phyloP scores from a whole-genome alignment of 345 rosid species.

The Cardamine chenopodiifolia region DNA sequence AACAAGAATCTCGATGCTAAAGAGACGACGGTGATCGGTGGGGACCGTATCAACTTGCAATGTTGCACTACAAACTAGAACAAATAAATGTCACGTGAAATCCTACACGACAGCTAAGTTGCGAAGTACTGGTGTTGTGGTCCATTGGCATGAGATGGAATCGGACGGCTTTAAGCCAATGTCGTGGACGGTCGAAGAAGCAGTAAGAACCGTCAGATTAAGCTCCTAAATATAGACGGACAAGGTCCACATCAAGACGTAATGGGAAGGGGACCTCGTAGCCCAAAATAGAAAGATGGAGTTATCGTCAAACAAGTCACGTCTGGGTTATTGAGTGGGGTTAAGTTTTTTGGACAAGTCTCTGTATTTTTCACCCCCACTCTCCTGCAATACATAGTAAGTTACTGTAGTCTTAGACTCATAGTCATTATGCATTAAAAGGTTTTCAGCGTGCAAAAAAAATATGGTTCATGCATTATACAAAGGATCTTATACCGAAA shows the following conservation, averaged over 20 bases:
- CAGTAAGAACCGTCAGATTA: slow-evolving; percentile 31
- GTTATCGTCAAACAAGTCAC: slow-evolving; percentile 38
- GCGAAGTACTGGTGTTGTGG: slow-evolving; percentile 42
- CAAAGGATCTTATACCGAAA: not conserved
- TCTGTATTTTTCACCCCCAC: not conserved
- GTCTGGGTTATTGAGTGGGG: slow-evolving; percentile 38
- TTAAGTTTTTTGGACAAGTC: slow-evolving; percentile 32
- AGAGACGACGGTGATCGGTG: slow-evolving; percentile 22
- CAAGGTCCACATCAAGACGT: slow-evolving; percentile 42
- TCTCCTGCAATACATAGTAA: slow-evolving; percentile 27
- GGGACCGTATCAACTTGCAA: slow-evolving; percentile 41
- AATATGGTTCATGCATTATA: not conserved
- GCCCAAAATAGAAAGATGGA: slow-evolving; percentile 41
- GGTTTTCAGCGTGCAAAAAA: slow-evolving; percentile 8
- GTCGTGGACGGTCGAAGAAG: slow-evolving; percentile 17
- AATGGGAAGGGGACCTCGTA: slow-evolving; percentile 40
- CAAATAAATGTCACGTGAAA: slow-evolving; percentile 48
- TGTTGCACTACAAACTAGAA: slow-evolving; percentile 29
- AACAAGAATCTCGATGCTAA: slow-evolving; percentile 38
- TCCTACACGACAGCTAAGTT: slow-evolving; percentile 46
- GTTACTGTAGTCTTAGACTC: slow-evolving; percentile 25
- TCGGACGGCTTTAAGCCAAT: slow-evolving; percentile 22
- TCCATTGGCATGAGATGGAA: slow-evolving; percentile 32
- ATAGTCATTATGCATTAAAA: slow-evolving; percentile 29
- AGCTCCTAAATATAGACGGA: slow-evolving; percentile 34